Evolutionary conservation across 169 alveolate species (phyloP).

Genomic region (Theileria parva): DNA sequence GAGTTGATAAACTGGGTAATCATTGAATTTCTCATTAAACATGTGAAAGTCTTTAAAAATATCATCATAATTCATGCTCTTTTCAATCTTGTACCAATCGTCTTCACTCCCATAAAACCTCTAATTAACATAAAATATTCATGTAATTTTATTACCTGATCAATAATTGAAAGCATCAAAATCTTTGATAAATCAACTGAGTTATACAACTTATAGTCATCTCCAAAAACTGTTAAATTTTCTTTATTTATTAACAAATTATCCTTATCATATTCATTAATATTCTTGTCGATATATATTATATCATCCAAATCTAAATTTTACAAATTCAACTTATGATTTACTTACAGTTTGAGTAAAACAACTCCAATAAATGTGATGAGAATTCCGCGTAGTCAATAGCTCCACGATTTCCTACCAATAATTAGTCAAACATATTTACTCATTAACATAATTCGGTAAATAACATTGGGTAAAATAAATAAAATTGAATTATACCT

Average conservation of each 20-base stretch:
- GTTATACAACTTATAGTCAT: slow-evolving; percentile 23
- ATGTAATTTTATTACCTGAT: slow-evolving; percentile 24
- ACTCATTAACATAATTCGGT: too few relatives aligned
- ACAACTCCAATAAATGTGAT: slow-evolving; percentile 76
- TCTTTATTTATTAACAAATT: background rate
- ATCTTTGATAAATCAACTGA: slow-evolving; percentile 50
- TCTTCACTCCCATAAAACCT: slow-evolving; percentile 19
- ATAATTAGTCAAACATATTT: too few relatives aligned
- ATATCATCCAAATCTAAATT: background rate
- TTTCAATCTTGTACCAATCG: slow-evolving; percentile 8
- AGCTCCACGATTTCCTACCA: slow-evolving; percentile 74
- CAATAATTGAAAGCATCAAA: slow-evolving; percentile 31
- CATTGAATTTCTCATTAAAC: slow-evolving; percentile 27
- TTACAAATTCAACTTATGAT: background rate
- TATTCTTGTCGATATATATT: background rate
- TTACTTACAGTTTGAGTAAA: slow-evolving; percentile 21
- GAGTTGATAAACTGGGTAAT: background rate
- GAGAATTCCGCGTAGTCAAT: slow-evolving; percentile 80
- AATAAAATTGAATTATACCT: background rate
- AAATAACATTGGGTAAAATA: background rate
- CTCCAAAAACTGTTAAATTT: background rate
- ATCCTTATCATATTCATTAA: background rate
- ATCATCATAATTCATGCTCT: background rate
- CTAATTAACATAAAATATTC: slow-evolving; percentile 10
- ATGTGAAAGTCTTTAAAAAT: background rate